Evolutionary conservation across 306 rosid genomes (phyloP).

Genomic region (Corylus heterophylla): DNA sequence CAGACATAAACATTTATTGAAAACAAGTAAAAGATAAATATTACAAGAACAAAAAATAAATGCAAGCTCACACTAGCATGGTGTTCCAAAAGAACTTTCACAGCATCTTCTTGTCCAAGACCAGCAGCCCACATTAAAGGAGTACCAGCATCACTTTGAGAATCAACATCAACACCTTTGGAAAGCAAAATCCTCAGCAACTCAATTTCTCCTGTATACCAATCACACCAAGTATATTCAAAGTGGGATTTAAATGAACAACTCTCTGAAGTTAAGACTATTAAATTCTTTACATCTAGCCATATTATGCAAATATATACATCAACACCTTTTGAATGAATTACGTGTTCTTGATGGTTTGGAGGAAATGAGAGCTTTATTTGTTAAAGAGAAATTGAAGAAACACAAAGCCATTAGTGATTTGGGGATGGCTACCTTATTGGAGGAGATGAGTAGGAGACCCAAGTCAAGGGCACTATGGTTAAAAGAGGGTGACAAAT

Average conservation of each 20-base stretch:
- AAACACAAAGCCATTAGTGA: neutral
- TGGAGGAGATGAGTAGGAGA: too few relatives aligned
- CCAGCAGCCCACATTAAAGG: slow-evolving; percentile 99
- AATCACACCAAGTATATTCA: slow-evolving; percentile 20
- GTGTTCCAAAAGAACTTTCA: slow-evolving; percentile 63
- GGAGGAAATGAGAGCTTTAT: too few relatives aligned
- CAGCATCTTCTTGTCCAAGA: slow-evolving; percentile 80
- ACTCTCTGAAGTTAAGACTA: neutral
- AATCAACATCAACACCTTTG: slow-evolving; percentile 64
- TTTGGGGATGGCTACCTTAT: neutral
- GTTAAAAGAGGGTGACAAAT: too few relatives aligned
- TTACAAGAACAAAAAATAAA: neutral
- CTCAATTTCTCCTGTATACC: slow-evolving; percentile 72
- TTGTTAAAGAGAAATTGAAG: too few relatives aligned
- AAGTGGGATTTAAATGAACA: slow-evolving; percentile 2
- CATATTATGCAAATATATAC: neutral
- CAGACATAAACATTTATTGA: neutral
- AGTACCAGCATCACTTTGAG: slow-evolving; percentile 86
- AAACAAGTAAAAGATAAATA: neutral
- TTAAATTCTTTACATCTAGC: neutral
- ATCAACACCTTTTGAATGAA: too few relatives aligned
- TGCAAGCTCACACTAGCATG: slow-evolving; percentile 68
- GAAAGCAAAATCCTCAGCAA: slow-evolving; percentile 69
- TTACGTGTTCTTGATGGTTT: too few relatives aligned
- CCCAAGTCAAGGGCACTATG: too few relatives aligned